Percentiles rank a stretch among this genome's conserved stretches.
These are phyloP conservation scores for Triadica sebifera DNA, from an alignment of 345 rosid genomes.

Conservation along the genomic window DNA sequence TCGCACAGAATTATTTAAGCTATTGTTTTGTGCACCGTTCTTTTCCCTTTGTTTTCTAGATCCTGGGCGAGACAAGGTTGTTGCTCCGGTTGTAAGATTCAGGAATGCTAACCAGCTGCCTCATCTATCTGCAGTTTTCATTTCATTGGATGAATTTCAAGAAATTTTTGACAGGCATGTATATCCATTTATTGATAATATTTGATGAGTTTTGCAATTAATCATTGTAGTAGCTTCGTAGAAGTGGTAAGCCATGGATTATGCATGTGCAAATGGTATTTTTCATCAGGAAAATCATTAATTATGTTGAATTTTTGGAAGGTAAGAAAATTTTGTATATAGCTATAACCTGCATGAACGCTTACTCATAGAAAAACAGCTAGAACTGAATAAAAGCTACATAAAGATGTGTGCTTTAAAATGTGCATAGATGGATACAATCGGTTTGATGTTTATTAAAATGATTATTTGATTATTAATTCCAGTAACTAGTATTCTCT, in stretches of 20 bases:
- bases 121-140: slow-evolving; percentile 56
- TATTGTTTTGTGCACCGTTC: not conserved
- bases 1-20: not conserved
- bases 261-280: not conserved
- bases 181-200: not conserved
- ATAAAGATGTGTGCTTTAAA: not conserved
- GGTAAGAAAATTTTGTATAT: not conserved
- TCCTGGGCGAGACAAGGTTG: slow-evolving; percentile 79
- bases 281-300: not conserved
- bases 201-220: not conserved
- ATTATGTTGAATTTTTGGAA: not conserved
- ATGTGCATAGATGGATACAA: too few relatives aligned
- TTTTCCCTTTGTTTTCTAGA: slow-evolving; percentile 44
- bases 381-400: not conserved
- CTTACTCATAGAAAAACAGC: not conserved
- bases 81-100: slow-evolving; percentile 66
- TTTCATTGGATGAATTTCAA: slow-evolving; percentile 63
- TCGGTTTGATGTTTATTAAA: not conserved
- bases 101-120: slow-evolving; percentile 42
- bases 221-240: not conserved
- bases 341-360: not conserved
- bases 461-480: not conserved
- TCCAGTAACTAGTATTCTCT: not conserved
- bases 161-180: slow-evolving; percentile 72
- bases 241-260: not conserved